A percentile compares a stretch with the other conserved stretches of the same genome.
Evolutionary conservation across 116 monocot species (phyloP).

Genomic region (Phalaenopsis hybrid): DNA sequence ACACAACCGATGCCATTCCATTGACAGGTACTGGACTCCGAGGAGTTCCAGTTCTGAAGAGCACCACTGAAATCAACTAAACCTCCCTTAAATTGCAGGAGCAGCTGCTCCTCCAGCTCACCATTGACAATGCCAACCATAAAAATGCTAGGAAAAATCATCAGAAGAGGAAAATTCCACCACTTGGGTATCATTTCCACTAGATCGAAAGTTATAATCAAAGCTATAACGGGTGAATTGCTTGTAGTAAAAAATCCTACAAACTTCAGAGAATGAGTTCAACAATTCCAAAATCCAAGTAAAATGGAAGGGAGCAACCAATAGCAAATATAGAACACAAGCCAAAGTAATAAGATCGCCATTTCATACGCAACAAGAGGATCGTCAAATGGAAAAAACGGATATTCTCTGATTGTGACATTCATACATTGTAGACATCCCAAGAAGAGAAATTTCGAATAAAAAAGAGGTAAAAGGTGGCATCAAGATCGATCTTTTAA

Average conservation of each 20-base stretch:
- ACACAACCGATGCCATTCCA: conserved; percentile 50
- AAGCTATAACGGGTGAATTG: background rate
- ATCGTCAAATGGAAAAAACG: background rate
- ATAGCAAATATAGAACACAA: too few species aligned
- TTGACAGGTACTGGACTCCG: conserved; percentile 23
- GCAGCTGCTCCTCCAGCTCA: conserved; percentile 10
- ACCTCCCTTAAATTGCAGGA: conserved; percentile 36
- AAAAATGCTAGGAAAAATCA: background rate
- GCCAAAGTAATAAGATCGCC: too few species aligned
- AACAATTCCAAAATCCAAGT: too few species aligned
- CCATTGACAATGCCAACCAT: background rate
- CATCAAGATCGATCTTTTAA: too few species aligned
- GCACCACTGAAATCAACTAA: conserved; percentile 26
- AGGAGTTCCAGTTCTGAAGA: conserved; percentile 39
- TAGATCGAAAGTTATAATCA: background rate
- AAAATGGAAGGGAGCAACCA: too few species aligned
- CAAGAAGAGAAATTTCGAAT: background rate
- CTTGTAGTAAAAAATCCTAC: background rate
- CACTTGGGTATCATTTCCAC: conserved; percentile 7
- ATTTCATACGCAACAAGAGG: background rate
- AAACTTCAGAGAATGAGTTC: too few species aligned
- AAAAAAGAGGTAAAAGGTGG: background rate
- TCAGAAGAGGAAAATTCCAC: conserved; percentile 13
- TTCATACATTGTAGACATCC: background rate
- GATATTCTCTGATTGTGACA: background rate